Conservation (phyloP, 2,329 filamentous ascomycete genomes). For the Phyllosticta paracitricarpa region DNA sequence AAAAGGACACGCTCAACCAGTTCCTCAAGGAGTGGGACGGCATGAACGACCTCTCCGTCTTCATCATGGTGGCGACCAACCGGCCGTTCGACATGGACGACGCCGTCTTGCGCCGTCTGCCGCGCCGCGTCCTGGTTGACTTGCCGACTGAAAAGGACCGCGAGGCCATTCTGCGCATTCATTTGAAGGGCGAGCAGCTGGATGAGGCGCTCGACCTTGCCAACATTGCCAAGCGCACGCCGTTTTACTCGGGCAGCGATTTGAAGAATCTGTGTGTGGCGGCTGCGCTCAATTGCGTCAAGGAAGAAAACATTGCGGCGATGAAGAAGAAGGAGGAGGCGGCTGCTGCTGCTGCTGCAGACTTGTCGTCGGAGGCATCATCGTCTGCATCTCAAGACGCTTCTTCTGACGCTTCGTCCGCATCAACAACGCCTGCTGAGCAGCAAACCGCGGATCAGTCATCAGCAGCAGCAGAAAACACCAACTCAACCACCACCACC, state of each 20-base stretch:
- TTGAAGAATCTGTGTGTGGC: conserved; percentile 75
- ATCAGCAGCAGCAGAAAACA: no score
- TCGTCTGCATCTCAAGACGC: conserved; percentile 13
- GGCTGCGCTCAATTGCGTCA: conserved; percentile 67
- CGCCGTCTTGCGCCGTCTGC: conserved; percentile 67
- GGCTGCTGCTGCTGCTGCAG: not conserved
- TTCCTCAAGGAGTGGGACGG: conserved; percentile 97
- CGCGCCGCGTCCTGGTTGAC: conserved; percentile 63
- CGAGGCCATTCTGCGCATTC: conserved; percentile 58
- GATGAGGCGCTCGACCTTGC: conserved; percentile 52
- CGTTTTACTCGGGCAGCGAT: conserved; percentile 73
- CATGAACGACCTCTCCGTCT: conserved; percentile 70
- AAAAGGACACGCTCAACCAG: conserved; percentile 90
- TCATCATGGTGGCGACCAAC: conserved; percentile 98
- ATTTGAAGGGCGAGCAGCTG: conserved; percentile 58
- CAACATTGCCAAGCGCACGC: conserved; percentile 55
- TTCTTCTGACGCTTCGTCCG: no score
- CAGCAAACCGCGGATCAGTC: no score
- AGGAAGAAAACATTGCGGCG: conserved; percentile 51
- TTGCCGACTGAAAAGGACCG: conserved; percentile 58
- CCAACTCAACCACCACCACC: not conserved
- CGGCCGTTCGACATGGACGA: conserved; percentile 91
- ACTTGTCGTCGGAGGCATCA: conserved; percentile 15
- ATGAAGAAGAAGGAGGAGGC: not conserved
- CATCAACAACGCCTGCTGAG: no score